Conservation (phyloP, 768 basidiomycete genomes). For the Flagelloscypha sp. region DNA sequence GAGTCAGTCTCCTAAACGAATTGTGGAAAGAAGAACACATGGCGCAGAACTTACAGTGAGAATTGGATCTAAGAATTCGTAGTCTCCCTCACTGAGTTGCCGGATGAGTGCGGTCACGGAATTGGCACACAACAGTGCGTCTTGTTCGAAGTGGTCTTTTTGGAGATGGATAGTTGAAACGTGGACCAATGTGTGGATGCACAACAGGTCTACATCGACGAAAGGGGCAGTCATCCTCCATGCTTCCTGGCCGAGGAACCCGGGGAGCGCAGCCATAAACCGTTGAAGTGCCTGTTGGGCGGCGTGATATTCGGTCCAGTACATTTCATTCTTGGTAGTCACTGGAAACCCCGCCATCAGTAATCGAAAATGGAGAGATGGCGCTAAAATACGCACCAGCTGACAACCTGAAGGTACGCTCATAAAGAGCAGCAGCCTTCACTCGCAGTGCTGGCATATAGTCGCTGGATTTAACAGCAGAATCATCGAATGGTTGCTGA, state of each 20-base stretch:
- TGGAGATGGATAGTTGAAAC: constrained; percentile 45
- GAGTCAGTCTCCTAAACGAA: constrained; percentile 1
- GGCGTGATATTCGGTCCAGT: constrained; percentile 33
- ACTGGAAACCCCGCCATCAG: constrained; percentile 12
- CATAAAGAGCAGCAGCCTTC: constrained; percentile 45
- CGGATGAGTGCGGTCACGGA: constrained; percentile 36
- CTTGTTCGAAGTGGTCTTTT: constrained; percentile 30
- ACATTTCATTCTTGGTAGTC: constrained; percentile 19
- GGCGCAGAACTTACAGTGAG: constrained; percentile 35
- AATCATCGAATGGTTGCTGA: constrained; percentile 21
- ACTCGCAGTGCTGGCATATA: constrained; percentile 34
- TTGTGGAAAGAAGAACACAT: background rate
- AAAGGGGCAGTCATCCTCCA: constrained; percentile 24
- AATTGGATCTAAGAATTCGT: constrained; percentile 45
- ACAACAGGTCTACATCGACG: constrained; percentile 35
- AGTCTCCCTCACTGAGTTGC: constrained; percentile 41
- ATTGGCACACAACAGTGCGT: constrained; percentile 35
- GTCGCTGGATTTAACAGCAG: constrained; percentile 13
- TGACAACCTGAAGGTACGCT: constrained; percentile 39
- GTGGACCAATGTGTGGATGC: constrained; percentile 42
- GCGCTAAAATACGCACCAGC: constrained; percentile 22
- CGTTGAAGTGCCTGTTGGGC: constrained; percentile 39
- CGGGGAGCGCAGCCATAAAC: constrained; percentile 33
- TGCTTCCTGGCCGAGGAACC: constrained; percentile 25
- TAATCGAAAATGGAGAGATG: constrained; percentile 1